Base-by-base conservation (phyloP, 768 basidiomycete genomes). In the Boletales sp. region DNA sequence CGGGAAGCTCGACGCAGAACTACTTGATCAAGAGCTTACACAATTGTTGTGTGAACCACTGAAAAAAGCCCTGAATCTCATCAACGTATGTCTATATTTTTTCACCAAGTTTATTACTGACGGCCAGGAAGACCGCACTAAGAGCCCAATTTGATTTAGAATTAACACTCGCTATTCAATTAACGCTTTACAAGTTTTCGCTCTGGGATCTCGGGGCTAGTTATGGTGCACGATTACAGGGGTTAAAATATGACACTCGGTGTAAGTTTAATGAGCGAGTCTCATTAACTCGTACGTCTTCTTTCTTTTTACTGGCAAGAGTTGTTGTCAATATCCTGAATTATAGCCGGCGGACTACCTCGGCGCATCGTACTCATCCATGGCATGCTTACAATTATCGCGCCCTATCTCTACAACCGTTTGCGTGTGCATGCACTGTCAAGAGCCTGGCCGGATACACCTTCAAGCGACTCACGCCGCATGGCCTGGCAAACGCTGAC, bases 361-460 rank as follows among this genome's bases (percentile, higher is more conserved):
- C 79, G 74, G 30, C 72, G 73, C 40, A 77, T 73, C 8, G 71
- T 94, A 4, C 55, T 86, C 9, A 58, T 84, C 2, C 92, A 97
- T 58, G 83, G 84, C 21, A 56, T 78, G 9, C 68, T 94, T 44
- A 90, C 90, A 0, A 75, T 93, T 32, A 56, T 93, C 36, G 61
- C 87, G 2, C 90, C 90, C 2, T 97, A 97, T 62, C 50, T 93
- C 6, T 84, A 92, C 62, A 77, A 76, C 36, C 87, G 89, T 43
- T 59, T 94, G 42, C 81, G 90, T 34, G 63, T 76, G 3, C 76
- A 88, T 64, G 92, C 91, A 1, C 73, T 97, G 18, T 90, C 90
- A 2, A 74, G 74, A 54, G 84, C 93, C 38, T 97, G 94, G 94
- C 92, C 93, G 1, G 94, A 97, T 64, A 81, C 87, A 4, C 94